Base-by-base conservation (phyloP, 1,139 yeast genomes). In the Lodderomyces margitis region DNA sequence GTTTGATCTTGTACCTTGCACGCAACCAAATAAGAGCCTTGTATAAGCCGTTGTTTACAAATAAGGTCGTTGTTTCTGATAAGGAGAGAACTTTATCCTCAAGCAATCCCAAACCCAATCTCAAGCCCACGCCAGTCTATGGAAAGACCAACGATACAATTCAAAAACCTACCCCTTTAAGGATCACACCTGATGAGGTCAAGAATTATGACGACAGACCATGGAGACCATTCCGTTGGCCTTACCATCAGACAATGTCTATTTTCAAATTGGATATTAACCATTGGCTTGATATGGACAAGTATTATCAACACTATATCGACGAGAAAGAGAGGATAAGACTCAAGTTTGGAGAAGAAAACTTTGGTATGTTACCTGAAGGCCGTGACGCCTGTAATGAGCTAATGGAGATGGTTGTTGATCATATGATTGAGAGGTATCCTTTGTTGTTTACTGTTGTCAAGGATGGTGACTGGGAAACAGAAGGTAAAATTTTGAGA, bases 281-380 rank as follows among this genome's bases (percentile, higher is more conserved):
- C 57, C 87, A 83, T 57, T 83, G 89, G 91, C 64, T 83, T 44
- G 89, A 83, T 54, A 83, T 83, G 89, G 89, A 83, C 58, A 82
- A 81, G 57, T 83, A 80, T 61, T 83, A 81, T 55, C 67, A 80
- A 58, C 82, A 80, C 46, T 83, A 82, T 52, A 72, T 82, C 41
- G 68, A 77, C 46, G 87, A 83, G 54, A 81, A 81, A 60, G 63
- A 74, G 52, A 63, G 84, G 48, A 74, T 83, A 30, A 73, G 75
- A 61, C 72, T 71, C 50, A 64, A 72, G 40, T 81, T 78, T 52
- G 87, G 87, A 5, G 72, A 73, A 41, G 76, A 80, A 44, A 80
- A 81, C 53, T 71, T 81, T 51, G 87, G 75, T 49, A 80, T 83
- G 80, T 66, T 80, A 34, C 87, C 87, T 7, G 88, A 81, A 52